Evolutionary conservation across 106 monocot species (phyloP).

Genomic region (Xerophyta viscosa): DNA sequence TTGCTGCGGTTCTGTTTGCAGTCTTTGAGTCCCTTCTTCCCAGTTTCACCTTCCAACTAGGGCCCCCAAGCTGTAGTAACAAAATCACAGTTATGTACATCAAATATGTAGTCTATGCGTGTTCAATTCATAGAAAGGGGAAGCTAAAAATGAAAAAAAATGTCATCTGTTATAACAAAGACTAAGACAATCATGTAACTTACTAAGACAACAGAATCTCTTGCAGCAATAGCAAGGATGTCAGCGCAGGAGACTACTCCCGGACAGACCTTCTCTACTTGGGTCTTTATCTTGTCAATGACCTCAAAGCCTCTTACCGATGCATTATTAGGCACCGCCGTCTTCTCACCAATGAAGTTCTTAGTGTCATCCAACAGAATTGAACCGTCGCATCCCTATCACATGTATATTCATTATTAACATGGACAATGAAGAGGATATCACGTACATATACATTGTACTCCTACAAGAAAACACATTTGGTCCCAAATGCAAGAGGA

Average conservation of each 20-base stretch:
- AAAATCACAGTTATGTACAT: too few relatives aligned
- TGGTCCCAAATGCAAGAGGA: too few relatives aligned
- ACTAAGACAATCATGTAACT: too few relatives aligned
- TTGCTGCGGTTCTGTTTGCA: constrained; percentile 38
- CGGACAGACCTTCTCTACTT: constrained; percentile 19
- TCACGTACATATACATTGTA: too few relatives aligned
- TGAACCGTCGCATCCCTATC: constrained; percentile 21
- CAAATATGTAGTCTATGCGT: too few relatives aligned
- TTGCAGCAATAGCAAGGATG: constrained; percentile 15
- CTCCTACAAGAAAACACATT: too few relatives aligned
- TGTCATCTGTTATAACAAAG: too few relatives aligned
- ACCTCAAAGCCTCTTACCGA: constrained; percentile 14
- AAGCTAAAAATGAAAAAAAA: too few relatives aligned
- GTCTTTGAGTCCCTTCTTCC: constrained; percentile 73
- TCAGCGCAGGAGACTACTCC: constrained; percentile 42
- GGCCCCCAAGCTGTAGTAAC: constrained; percentile 51
- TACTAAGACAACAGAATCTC: constrained; percentile 24
- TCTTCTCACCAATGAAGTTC: constrained; percentile 18
- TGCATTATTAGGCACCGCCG: constrained; percentile 11
- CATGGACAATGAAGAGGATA: too few relatives aligned
- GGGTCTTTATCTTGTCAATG: constrained; percentile 24
- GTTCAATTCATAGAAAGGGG: too few relatives aligned
- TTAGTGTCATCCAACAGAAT: constrained; percentile 15
- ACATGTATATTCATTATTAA: too few relatives aligned
- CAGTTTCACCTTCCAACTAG: constrained; percentile 49